Base-by-base conservation (phyloP, 192 early-diverging fungal genomes). In the Phlyctochytrium planicorne region DNA sequence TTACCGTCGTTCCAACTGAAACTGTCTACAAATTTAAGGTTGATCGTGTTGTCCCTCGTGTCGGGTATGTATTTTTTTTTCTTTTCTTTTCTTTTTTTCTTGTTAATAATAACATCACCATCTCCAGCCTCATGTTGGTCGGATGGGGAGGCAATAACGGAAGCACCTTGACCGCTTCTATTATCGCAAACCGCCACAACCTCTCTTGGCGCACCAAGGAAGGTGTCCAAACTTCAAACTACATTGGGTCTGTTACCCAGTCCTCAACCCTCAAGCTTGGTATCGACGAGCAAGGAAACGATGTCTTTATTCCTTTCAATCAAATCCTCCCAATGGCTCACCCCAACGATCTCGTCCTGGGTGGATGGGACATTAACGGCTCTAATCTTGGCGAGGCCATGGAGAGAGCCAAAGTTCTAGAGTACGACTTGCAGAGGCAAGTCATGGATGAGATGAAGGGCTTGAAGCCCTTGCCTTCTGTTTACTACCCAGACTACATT, bases 101-200 rank as follows among this genome's bases (percentile, higher is more conserved):
- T 59, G 57, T 24, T 30, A 59, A 50, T 50, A 14, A 27, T 14
- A 29, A 52, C 27, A 50, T 23, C 20, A 31, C 25, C n/a, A 63
- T 37, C 59, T 60, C 27, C 76, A 93, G 94, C 68, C 82, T 99
- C 53, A 97, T 99, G 97, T 90, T 99, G 78, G 94, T 99, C 72
- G 97, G 97, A 32, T 96, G 94, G 94, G 97, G 94, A 72, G 97
- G 97, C 72, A 99, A 99, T 92, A 98, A 98, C 82, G 96, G 96
- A 62, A 92, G 94, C 62, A 98, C 96, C 62, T 74, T 98, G 65
- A 97, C 95, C 47, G 97, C 97, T 3, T 91, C 94, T 76, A 93
- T 97, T 80, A 81, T 96, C 60, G 95, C 97, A 69, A 96, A 99
- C 90, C 90, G 88, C 78, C 74, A 81, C 68, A 87, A 91, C 62